These are phyloP conservation scores for Toxoplasma gondii DNA, from an alignment of 169 alveolate genomes.

Conservation along the genomic window DNA sequence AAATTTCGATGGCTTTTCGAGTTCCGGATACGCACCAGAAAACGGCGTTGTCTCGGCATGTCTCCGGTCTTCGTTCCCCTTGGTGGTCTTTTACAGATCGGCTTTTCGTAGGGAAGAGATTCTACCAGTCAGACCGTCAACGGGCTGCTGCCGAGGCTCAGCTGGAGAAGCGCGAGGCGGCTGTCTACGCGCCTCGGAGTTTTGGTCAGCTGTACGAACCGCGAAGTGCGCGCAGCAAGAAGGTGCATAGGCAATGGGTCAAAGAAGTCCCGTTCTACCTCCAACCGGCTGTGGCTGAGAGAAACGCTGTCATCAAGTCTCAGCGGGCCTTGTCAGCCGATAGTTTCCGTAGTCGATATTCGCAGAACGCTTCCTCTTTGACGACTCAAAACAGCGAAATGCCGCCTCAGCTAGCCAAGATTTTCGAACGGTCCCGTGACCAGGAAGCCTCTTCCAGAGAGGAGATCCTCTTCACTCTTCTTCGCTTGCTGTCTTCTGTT, in stretches of 20 bases:
- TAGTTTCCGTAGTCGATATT: neutral
- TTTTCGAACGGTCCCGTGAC: neutral
- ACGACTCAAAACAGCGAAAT: neutral
- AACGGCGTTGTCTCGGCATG: too few relatives aligned
- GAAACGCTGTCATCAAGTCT: neutral
- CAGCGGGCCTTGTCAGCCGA: neutral
- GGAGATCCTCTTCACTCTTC: conserved; percentile 3
- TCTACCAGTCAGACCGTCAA: neutral
- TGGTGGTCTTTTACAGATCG: too few relatives aligned
- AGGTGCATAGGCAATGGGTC: neutral
- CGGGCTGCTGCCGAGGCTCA: neutral
- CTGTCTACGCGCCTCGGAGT: neutral
- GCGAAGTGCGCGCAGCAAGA: neutral
- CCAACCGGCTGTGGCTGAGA: conserved; percentile 15
- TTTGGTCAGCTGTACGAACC: neutral
- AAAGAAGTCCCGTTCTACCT: conserved; percentile 18
- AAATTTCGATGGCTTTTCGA: too few relatives aligned
- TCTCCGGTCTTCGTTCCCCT: too few relatives aligned
- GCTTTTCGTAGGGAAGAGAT: neutral
- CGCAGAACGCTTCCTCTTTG: neutral
- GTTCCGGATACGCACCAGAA: too few relatives aligned
- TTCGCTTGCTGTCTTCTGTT: neutral
- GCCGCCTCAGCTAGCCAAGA: neutral
- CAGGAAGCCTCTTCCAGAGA: neutral
- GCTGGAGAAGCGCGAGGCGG: neutral